phyloP scores from a whole-genome alignment of 352 stramenopile genomes.

The Pythium insidiosum region DNA sequence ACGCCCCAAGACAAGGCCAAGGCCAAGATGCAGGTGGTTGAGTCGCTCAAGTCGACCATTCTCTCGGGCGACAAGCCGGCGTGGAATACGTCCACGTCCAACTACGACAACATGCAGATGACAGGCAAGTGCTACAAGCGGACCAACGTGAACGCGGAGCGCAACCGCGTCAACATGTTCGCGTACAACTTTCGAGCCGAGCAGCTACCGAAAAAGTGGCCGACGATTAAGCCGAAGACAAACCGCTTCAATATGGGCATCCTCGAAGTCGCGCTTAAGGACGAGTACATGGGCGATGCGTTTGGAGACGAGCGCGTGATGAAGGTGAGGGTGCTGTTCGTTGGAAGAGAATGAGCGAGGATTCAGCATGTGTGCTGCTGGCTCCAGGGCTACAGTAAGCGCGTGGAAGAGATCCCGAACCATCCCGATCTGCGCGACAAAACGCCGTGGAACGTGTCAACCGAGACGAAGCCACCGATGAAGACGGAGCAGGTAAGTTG shows the following conservation, averaged over 20 bases:
- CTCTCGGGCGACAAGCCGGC: constrained; percentile 37
- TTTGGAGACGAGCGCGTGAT: constrained; percentile 69
- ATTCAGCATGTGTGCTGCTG: too few species aligned
- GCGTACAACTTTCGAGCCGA: constrained; percentile 82
- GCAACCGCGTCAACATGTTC: constrained; percentile 75
- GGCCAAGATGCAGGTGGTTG: constrained; percentile 57
- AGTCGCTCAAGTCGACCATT: constrained; percentile 51
- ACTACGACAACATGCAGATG: constrained; percentile 69
- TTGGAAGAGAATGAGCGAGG: too few species aligned
- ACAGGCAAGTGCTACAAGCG: constrained; percentile 68
- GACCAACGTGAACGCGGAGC: constrained; percentile 71
- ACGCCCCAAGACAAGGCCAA: constrained; percentile 39
- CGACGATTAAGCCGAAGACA: constrained; percentile 52
- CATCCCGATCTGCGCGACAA: constrained; percentile 51
- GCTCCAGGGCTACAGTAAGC: constrained; percentile 53
- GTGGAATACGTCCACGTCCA: constrained; percentile 63
- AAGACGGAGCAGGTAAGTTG: constrained; percentile 38
- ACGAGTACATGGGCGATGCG: constrained; percentile 50
- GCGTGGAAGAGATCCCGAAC: constrained; percentile 68
- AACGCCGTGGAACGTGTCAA: constrained; percentile 57
- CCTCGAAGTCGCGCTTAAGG: constrained; percentile 52
- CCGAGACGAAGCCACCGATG: constrained; percentile 31
- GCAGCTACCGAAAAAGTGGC: constrained; percentile 75
- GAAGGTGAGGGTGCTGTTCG: constrained; percentile 20
- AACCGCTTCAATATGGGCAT: constrained; percentile 80